Conservation (phyloP, 441 rosid genomes). For the Daphne laureola region DNA sequence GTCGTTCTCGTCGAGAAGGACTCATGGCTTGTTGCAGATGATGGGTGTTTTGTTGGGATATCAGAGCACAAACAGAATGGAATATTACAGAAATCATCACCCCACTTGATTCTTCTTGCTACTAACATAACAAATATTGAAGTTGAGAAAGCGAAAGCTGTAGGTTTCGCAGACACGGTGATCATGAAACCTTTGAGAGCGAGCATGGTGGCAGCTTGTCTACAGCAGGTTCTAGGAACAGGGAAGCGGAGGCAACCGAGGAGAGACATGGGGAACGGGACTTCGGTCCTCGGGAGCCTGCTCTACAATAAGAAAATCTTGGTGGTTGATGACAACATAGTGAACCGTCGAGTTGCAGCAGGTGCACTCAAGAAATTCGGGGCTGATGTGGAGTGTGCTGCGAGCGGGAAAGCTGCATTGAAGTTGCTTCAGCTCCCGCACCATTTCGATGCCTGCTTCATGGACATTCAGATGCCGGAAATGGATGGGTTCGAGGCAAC, state of each 20-base stretch:
- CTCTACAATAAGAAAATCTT: constrained; percentile 74
- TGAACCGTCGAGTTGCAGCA: constrained; percentile 87
- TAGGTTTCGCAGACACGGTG: constrained; percentile 78
- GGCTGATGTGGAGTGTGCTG: constrained; percentile 78
- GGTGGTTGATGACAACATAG: constrained; percentile 88
- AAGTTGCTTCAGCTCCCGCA: constrained; percentile 71
- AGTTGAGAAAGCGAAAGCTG: constrained; percentile 58
- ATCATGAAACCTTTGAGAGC: constrained; percentile 95
- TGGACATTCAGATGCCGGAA: constrained; percentile 98
- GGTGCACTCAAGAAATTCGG: constrained; percentile 96
- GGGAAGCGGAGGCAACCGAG: constrained; percentile 56
- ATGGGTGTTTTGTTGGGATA: constrained; percentile 20
- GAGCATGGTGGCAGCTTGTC: constrained; percentile 94
- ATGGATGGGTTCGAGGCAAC: constrained; percentile 99
- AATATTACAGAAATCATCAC: constrained; percentile 32
- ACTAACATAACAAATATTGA: constrained; percentile 62
- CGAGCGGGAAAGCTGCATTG: constrained; percentile 77
- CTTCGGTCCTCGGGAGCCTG: constrained; percentile 39
- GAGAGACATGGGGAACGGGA: constrained; percentile 33
- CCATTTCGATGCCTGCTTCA: constrained; percentile 85
- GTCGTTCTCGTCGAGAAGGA: constrained; percentile 87
- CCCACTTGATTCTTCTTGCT: constrained; percentile 70
- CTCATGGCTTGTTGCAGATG: constrained; percentile 61
- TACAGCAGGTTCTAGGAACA: constrained; percentile 67
- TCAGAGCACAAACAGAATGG: constrained; percentile 47